phyloP scores from a whole-genome alignment of 2,329 filamentous ascomycete species.

The Cercospora sp. region DNA sequence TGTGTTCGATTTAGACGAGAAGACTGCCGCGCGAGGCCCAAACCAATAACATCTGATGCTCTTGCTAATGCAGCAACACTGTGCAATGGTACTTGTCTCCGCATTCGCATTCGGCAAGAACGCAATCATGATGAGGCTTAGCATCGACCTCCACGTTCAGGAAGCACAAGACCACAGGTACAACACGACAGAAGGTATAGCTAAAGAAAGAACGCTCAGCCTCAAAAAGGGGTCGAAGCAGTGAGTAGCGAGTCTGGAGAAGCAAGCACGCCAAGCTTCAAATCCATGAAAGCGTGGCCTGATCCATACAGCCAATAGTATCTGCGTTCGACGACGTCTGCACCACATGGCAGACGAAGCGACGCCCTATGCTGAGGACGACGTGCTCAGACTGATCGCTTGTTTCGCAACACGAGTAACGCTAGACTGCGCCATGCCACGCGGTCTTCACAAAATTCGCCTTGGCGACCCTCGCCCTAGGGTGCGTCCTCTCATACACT shows the following conservation, averaged over 20 bases:
- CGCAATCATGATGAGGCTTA: not conserved
- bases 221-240: not conserved
- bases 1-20: no score
- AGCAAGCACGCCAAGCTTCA: not conserved
- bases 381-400: not conserved
- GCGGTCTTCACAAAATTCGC: not conserved
- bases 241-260: not conserved
- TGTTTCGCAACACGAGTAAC: not conserved
- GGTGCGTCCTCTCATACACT: not conserved
- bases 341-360: not conserved
- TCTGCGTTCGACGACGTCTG: not conserved
- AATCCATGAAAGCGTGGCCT: not conserved
- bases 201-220: not conserved
- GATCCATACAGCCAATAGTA: not conserved
- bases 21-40: no score
- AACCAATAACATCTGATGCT: no score
- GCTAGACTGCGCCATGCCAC: not conserved
- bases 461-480: not conserved
- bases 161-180: not conserved
- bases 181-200: not conserved
- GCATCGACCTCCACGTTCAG: not conserved
- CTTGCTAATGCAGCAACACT: no score
- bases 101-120: not conserved
- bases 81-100: no score
- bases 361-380: not conserved